Conservation (phyloP, 352 stramenopile species). For the Globisporangium orthogonon region DNA sequence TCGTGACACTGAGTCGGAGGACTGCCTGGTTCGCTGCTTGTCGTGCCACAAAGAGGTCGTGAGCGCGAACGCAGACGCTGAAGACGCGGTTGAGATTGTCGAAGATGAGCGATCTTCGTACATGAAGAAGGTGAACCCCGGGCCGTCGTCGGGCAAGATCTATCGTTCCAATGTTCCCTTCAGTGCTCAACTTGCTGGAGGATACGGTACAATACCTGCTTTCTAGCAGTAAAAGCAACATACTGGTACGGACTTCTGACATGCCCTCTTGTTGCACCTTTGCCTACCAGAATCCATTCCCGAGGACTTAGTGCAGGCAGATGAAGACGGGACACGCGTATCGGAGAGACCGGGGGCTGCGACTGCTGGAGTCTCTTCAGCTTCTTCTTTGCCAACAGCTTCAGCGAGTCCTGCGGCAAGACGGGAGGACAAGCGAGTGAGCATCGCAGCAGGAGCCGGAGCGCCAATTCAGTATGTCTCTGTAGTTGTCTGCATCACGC, state of each 20-base stretch:
- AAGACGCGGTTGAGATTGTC: slow-evolving; percentile 17
- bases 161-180: slow-evolving; percentile 65
- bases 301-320: slow-evolving; percentile 6
- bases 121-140: slow-evolving; percentile 47
- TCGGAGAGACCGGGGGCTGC: slow-evolving; percentile 1
- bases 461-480: slow-evolving; percentile 11
- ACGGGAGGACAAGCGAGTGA: slow-evolving; percentile 5
- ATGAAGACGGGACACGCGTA: background rate
- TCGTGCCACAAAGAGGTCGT: slow-evolving; percentile 66
- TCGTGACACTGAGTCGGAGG: slow-evolving; percentile 39
- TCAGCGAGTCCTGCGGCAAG: background rate
- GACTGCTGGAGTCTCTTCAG: no score
- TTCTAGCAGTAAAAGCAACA: no score
- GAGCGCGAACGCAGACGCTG: slow-evolving; percentile 15
- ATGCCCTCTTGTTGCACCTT: background rate
- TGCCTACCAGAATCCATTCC: slow-evolving; percentile 9
- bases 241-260: background rate
- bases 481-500: background rate
- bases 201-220: slow-evolving; percentile 5
- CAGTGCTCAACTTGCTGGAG: slow-evolving; percentile 25
- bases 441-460: background rate
- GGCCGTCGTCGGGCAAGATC: slow-evolving; percentile 37
- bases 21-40: slow-evolving; percentile 62
- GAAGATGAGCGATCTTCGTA: slow-evolving; percentile 5
- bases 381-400: background rate